phyloP scores from a whole-genome alignment of 192 early-diverging fungal species.

The Coemansia sp. region DNA sequence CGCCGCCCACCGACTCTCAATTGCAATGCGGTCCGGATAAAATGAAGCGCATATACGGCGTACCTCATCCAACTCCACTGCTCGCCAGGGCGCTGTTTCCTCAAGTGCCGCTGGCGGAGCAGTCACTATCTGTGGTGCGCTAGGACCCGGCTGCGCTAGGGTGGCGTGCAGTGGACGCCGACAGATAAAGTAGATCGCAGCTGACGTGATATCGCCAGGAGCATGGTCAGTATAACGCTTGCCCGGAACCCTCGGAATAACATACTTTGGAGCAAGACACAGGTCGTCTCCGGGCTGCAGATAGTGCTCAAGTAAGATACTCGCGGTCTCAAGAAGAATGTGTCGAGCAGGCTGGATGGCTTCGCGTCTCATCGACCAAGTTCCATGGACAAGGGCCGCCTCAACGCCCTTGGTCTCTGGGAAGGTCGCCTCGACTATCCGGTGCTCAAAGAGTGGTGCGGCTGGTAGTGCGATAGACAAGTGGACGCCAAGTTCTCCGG shows the following conservation, averaged over 20 bases:
- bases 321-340: conserved; percentile 29
- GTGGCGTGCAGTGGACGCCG: neutral
- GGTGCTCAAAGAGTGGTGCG: conserved; percentile 10
- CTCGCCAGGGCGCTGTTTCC: neutral
- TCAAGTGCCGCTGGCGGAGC: neutral
- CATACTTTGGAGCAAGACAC: conserved; percentile 24
- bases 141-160: neutral
- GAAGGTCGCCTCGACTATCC: conserved; percentile 4
- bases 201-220: neutral
- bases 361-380: conserved; percentile 15
- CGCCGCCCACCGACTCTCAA: conserved; percentile 10
- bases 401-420: conserved; percentile 8
- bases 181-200: conserved; percentile 22
- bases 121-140: neutral
- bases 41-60: neutral
- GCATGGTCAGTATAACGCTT: neutral
- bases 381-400: conserved; percentile 15
- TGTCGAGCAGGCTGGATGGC: conserved; percentile 26
- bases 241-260: neutral
- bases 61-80: neutral
- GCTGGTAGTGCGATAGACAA: conserved; percentile 33
- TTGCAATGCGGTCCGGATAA: neutral
- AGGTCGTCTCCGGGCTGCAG: conserved; percentile 25
- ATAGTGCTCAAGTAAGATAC: conserved; percentile 36
- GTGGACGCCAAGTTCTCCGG: conserved; percentile 28